Evolutionary conservation across 345 rosid genomes (phyloP), one percentile per base, ranked within the genome.

Genomic region (Citrus cavaleriei): DNA sequence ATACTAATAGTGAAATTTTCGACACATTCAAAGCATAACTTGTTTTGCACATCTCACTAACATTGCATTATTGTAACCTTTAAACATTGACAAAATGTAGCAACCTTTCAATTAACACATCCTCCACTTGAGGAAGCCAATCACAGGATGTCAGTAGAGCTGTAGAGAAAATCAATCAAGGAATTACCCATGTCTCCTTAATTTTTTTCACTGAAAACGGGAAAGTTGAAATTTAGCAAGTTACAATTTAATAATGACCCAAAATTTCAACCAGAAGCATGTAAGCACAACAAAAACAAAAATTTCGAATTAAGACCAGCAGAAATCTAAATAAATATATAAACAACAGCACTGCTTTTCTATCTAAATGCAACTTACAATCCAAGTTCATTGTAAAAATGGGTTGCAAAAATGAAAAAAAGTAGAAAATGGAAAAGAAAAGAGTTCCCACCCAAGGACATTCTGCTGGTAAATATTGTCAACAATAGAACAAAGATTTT

Each of bases 21-120:
- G 92, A 54, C 7, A 94, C 90, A 87, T 87, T 90, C 83, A 95
- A 79, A 49, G 95, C 95, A 73, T 93, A 98, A 72, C 98, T 97
- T 94, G 83, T 77, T 61, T 80, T 40, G 46, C 3, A 40, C 10
- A 40, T 40, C 12, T 40, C 46, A 40, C 46, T 10, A 40, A 40
- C 3, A 40, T 40, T 12, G 46, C 46, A 40, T 10, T 2, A 10
- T 40, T 46, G 18, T 68, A 82, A 55, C 51, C 16, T 12, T 46
- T 92, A 92, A 74, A 83, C 84, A 70, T 85, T 91, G 37, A 84
- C 87, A 76, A 88, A 87, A 37, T 88, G 89, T 34, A 82, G 59
- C 77, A 88, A 74, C 78, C 88, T 83, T 16, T 91, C 93, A 85
- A 82, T 91, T 76, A 91, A 84, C 78, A 85, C 82, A 81, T 88